Percentiles rank a stretch among this genome's conserved stretches.
phyloP scores from a whole-genome alignment of 2,329 filamentous ascomycete species.

The Ophiostoma ips region DNA sequence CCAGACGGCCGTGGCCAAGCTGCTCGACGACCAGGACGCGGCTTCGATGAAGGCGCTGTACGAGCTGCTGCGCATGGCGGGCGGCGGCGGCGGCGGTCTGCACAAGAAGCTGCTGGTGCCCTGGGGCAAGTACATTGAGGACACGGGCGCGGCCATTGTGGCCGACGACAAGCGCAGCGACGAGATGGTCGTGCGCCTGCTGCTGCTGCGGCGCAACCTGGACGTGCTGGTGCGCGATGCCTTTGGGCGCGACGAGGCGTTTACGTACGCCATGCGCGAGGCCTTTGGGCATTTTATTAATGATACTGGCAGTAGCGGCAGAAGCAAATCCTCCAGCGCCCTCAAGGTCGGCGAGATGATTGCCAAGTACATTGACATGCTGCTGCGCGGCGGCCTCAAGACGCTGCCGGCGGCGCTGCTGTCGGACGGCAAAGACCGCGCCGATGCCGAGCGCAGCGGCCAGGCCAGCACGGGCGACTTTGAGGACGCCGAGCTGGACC shows the following conservation, averaged over 20 bases:
- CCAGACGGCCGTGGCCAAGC: conserved; percentile 50
- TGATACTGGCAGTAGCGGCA: conserved; percentile 32
- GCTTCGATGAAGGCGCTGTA: conserved; percentile 65
- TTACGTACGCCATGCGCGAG: conserved; percentile 68
- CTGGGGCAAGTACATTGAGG: conserved; percentile 68
- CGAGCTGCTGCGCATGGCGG: conserved; percentile 59
- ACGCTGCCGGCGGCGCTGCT: conserved; percentile 58
- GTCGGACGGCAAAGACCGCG: conserved; percentile 44
- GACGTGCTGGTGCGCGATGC: conserved; percentile 64
- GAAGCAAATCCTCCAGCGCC: conserved; percentile 64
- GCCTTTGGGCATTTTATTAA: conserved; percentile 89
- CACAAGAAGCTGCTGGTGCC: conserved; percentile 55
- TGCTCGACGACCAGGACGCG: conserved; percentile 58
- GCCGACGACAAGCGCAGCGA: conserved; percentile 64
- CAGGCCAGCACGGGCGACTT: conserved; percentile 58
- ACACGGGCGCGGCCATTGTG: conserved; percentile 63
- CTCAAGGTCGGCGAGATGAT: conserved; percentile 98
- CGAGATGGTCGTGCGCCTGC: conserved; percentile 72
- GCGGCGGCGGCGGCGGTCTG: too few species aligned
- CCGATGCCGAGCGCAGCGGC: conserved; percentile 44
- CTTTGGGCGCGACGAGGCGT: conserved; percentile 62
- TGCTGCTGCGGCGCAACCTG: conserved; percentile 66
- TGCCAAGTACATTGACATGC: conserved; percentile 85
- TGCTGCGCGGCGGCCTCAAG: conserved; percentile 79
- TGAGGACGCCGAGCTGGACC: conserved; percentile 86